Base-by-base conservation (phyloP, 495 filamentous ascomycete species). In the Neurospora sp. region DNA sequence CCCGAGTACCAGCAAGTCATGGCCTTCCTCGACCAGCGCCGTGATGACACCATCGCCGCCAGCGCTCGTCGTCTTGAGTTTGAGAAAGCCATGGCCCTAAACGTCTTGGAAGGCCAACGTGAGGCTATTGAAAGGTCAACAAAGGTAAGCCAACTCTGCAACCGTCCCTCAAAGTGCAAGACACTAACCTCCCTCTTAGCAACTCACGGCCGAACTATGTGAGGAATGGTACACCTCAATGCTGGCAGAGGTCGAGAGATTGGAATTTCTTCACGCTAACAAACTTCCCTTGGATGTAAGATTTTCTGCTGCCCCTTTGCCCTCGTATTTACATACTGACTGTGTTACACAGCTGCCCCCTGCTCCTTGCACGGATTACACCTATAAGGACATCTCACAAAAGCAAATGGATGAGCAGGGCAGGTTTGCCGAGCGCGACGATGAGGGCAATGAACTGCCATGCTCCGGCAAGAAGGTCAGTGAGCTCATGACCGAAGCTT, bases 281-380 rank as follows among this genome's bases (percentile, higher is more conserved):
- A 77, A 80, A 0, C 76, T 80, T 20, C 78, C 83, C 3, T 35
- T 79, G 31, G 78, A 84, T 75, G 84, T 84, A 76, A 82, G 84
- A 79, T 70, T n/a, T 38, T 18, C 22, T 59, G 8, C 37, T 45
- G 27, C 27, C 44, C 27, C 38, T 68, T 68, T 31, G 22, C 22
- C 14, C 18, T n/a, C n/a, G 35, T 69, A 8, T 74, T n/a, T 16
- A 59, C 31, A 69, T 40, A 39, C 42, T 59, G 37, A 80, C 72
- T 59, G 70, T 59, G 71, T 35, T 40, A 68, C 68, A 8, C 53
- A 85, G 83, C 76, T 79, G 22, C 75, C 80, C 14, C 80, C 80
- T 37, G 53, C 71, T 4, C 73, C 75, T 8, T 76, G 77, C n/a
- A 71, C 77, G 7, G 38, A 73, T n/a, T 84, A 83, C 70, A 70